Evolutionary conservation across 202 grass and related monocot genomes (phyloP).

Genomic region (Schoenoplectus tabernaemontani): DNA sequence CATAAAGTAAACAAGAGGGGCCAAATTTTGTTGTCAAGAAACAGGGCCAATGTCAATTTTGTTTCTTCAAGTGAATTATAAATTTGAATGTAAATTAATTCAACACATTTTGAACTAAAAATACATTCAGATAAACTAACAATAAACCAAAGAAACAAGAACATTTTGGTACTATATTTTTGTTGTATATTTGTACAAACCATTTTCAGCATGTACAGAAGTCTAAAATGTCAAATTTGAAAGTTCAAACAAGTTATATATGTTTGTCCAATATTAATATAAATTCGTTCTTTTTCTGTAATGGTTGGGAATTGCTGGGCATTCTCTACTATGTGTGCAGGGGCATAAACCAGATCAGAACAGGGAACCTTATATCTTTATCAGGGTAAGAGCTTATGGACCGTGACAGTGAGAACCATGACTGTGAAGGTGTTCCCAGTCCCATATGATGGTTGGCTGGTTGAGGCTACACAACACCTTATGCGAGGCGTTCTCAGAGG

Average conservation of each 20-base stretch:
- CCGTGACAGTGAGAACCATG: constrained; percentile 30
- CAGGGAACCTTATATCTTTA: constrained; percentile 25
- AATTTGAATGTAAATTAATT: neutral
- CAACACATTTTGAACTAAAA: neutral
- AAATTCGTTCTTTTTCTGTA: neutral
- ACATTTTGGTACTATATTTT: neutral
- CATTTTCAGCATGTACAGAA: neutral
- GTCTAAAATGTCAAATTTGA: neutral
- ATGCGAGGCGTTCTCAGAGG: too few relatives aligned
- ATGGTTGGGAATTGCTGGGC: constrained; percentile 36
- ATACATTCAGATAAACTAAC: neutral
- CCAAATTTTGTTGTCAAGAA: constrained; percentile 24
- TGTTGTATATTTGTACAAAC: neutral
- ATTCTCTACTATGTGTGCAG: constrained; percentile 31
- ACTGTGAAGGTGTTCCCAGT: constrained; percentile 24
- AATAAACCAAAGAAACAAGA: neutral
- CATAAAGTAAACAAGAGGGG: constrained; percentile 24
- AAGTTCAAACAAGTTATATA: neutral
- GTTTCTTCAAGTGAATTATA: neutral
- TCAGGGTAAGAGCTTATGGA: constrained; percentile 46
- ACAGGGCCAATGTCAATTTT: constrained; percentile 17
- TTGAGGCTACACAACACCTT: too few relatives aligned
- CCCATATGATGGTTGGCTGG: too few relatives aligned
- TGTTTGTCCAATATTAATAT: neutral
- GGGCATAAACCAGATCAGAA: constrained; percentile 40